phyloP scores from a whole-genome alignment of 352 stramenopile genomes.

The Phytophthora colocasiae region DNA sequence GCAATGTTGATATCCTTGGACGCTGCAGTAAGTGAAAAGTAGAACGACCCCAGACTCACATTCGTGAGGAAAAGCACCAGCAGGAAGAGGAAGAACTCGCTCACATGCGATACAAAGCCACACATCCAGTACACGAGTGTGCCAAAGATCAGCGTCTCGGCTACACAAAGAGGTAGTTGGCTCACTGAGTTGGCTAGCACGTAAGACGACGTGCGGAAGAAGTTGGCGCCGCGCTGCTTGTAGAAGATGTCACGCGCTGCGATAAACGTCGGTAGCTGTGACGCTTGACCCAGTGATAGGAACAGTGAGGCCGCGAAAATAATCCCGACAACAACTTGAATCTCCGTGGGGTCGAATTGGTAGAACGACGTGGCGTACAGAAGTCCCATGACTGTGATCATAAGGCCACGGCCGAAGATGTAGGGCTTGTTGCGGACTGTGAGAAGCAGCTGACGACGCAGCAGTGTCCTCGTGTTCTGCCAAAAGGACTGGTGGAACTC shows the following conservation, averaged over 20 bases:
- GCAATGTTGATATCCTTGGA: constrained; percentile 46
- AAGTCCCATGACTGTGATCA: constrained; percentile 48
- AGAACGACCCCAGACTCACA: constrained; percentile 56
- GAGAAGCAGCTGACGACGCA: constrained; percentile 60
- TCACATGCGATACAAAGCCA: constrained; percentile 54
- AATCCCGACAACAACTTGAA: constrained; percentile 51
- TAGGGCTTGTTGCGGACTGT: constrained; percentile 52
- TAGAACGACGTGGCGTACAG: constrained; percentile 49
- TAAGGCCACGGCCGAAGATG: constrained; percentile 43
- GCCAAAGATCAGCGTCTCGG: constrained; percentile 82
- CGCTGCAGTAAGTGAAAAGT: constrained; percentile 56
- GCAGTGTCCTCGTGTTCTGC: constrained; percentile 35
- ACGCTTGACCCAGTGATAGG: constrained; percentile 71
- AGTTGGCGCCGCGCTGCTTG: constrained; percentile 62
- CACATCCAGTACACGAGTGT: constrained; percentile 89
- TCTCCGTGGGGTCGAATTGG: constrained; percentile 40
- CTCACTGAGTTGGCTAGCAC: constrained; percentile 56
- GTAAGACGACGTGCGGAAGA: constrained; percentile 64
- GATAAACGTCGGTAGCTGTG: constrained; percentile 71
- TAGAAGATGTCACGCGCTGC: constrained; percentile 52
- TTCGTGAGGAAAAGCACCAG: constrained; percentile 63
- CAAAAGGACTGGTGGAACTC: constrained; percentile 40
- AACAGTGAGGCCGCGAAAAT: constrained; percentile 82
- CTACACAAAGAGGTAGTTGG: constrained; percentile 45
- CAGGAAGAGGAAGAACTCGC: constrained; percentile 54